Evolutionary conservation across 495 filamentous ascomycete species (phyloP), one percentile per base, ranked within the genome.

Genomic region (Penicillium samsonianum): DNA sequence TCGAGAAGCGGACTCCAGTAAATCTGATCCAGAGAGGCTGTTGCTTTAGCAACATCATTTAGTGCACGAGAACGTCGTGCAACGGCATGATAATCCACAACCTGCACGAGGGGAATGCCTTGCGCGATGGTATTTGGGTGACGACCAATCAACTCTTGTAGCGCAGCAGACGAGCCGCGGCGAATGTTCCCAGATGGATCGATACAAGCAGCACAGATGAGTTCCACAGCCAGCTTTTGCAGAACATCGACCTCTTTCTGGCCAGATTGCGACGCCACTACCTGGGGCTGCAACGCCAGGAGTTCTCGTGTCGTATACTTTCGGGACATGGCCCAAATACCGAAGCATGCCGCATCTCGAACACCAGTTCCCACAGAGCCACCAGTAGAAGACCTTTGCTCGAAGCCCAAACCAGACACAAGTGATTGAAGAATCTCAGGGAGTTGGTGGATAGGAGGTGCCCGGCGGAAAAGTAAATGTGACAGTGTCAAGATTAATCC

Each of bases 341-440:
- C 94, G 65, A 97, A 97, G 68, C 90, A 95, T 2, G 94, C 90
- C 5, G 95, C 95, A 76, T 99, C 94, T 51, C 94, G 82, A n/a
- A 98, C 95, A 63, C 93, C 96, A 0, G 88, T 86, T 9, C 95
- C 95, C n/a, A 91, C 75, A 4, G 91, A 90, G 10, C 78, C 82
- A 9, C 96, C 95, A 17, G 88, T 90, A 0, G 90, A 76, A 26
- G 86, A 88, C 43, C 91, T 81, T 65, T 93, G 89, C 68, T 97
- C 92, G 61, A 97, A 99, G 9, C 82, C 82, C 42, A 97, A 79
- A 0, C 89, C 91, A 52, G 84, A 77, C 1, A 91, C 66, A 42
- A 97, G 79, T 2, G 85, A 82, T 48, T 85, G 83, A 0, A 95
- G 74, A 41, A 94, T 86, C 31, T 87, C 81, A 0, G 83, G 74